Percentiles rank a stretch among this genome's conserved stretches.
phyloP scores from a whole-genome alignment of 176 grass and related monocot genomes.

The Canna indica region DNA sequence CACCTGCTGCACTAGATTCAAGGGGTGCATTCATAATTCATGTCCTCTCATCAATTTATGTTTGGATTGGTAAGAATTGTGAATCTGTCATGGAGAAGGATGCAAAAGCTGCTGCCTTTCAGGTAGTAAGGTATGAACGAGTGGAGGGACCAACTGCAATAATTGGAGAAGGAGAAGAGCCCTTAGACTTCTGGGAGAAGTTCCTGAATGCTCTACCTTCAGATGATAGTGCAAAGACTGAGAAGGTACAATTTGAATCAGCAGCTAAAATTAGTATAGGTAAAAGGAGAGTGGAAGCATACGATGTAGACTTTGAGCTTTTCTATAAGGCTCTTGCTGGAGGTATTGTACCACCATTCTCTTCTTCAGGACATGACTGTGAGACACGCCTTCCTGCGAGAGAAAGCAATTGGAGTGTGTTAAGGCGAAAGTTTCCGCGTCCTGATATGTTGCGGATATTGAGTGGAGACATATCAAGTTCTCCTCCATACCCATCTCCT shows the following conservation, averaged over 20 bases:
- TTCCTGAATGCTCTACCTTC: slow-evolving; percentile 50
- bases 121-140: slow-evolving; percentile 94
- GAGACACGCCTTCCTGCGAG: slow-evolving; percentile 89
- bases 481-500: slow-evolving; percentile 83
- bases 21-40: slow-evolving; percentile 91
- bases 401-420: slow-evolving; percentile 74
- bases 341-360: slow-evolving; percentile 83
- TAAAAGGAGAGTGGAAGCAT: slow-evolving; percentile 57
- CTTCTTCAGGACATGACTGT: slow-evolving; percentile 41
- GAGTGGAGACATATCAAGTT: slow-evolving; percentile 38
- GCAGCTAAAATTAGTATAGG: slow-evolving; percentile 34
- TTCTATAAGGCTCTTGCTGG: slow-evolving; percentile 71
- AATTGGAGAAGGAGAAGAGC: slow-evolving; percentile 76
- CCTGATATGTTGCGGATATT: slow-evolving; percentile 20
- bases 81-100: slow-evolving; percentile 87
- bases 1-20: slow-evolving; percentile 16
- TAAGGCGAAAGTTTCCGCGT: slow-evolving; percentile 60
- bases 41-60: slow-evolving; percentile 78
- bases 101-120: slow-evolving; percentile 66
- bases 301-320: slow-evolving; percentile 79
- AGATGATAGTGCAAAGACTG: slow-evolving; percentile 37
- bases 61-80: slow-evolving; percentile 76
- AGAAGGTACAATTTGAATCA: slow-evolving; percentile 50
- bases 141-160: slow-evolving; percentile 66
- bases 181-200: slow-evolving; percentile 75